Conservation (phyloP, 805 yeast species). For the Metschnikowia lunata region DNA sequence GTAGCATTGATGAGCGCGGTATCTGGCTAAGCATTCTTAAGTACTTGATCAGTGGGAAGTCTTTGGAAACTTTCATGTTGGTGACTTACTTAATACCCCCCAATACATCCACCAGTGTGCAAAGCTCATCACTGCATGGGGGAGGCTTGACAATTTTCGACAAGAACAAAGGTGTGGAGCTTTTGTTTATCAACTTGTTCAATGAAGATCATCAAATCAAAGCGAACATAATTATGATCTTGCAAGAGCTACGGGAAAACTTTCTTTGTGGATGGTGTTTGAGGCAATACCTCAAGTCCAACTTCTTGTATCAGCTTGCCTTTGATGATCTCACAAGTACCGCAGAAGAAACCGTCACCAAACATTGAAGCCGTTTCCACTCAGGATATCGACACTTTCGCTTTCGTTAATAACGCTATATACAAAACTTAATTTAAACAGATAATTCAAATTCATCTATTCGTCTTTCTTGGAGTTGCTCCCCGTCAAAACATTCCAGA, state of each 20-base stretch:
- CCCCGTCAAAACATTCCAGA: slow-evolving; percentile 20
- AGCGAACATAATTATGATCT: slow-evolving; percentile 36
- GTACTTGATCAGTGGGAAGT: slow-evolving; percentile 38
- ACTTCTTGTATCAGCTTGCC: slow-evolving; percentile 38
- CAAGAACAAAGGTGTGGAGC: slow-evolving; percentile 42
- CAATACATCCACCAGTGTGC: slow-evolving; percentile 34
- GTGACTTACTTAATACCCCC: slow-evolving; percentile 42
- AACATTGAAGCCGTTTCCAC: too few relatives aligned
- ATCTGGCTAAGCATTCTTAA: slow-evolving; percentile 42
- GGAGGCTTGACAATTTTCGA: slow-evolving; percentile 40
- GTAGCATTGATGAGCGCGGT: slow-evolving; percentile 27
- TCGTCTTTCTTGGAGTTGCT: slow-evolving; percentile 7
- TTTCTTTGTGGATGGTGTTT: slow-evolving; percentile 44
- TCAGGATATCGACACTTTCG: too few relatives aligned
- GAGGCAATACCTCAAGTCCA: slow-evolving; percentile 31
- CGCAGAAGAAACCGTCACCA: too few relatives aligned
- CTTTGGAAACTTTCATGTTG: slow-evolving; percentile 36
- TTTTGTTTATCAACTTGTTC: slow-evolving; percentile 37
- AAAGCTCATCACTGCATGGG: slow-evolving; percentile 34
- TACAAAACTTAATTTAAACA: background rate
- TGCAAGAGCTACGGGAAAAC: slow-evolving; percentile 42
- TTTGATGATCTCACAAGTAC: slow-evolving; percentile 27
- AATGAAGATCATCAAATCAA: slow-evolving; percentile 39
- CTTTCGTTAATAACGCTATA: background rate
- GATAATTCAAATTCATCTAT: background rate